phyloP scores from a whole-genome alignment of 148 eudicot genomes.

The Fagopyrum esculentum region DNA sequence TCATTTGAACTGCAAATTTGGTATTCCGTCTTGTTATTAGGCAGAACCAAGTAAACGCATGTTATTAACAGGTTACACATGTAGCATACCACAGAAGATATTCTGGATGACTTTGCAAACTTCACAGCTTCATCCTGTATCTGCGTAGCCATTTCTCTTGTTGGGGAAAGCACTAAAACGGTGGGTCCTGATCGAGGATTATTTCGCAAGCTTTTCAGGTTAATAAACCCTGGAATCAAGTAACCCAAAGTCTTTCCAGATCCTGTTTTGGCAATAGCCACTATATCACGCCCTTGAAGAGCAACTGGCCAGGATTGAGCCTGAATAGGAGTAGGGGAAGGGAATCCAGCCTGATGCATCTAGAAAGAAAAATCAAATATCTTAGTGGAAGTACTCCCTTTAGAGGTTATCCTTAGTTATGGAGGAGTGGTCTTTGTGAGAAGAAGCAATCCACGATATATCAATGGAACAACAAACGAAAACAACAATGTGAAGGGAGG shows the following conservation, averaged over 20 bases:
- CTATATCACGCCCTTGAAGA: conserved; percentile 71
- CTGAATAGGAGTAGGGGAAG: no score
- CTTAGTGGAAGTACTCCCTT: no score
- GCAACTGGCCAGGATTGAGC: conserved; percentile 97
- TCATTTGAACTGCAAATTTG: no score
- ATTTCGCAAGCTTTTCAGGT: conserved; percentile 53
- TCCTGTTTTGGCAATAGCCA: conserved; percentile 89
- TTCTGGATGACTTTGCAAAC: conserved; percentile 68
- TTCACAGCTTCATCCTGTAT: conserved; percentile 91
- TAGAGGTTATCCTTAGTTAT: conserved; percentile 3
- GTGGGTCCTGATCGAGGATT: conserved; percentile 76
- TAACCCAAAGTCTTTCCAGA: conserved; percentile 94
- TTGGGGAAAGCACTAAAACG: conserved; percentile 85
- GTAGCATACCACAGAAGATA: conserved; percentile 56
- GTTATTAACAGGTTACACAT: not conserved
- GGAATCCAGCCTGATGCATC: no score
- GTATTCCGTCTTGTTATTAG: no score
- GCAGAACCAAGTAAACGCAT: not conserved
- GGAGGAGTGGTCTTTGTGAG: conserved; percentile 29
- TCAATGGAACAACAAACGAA: no score
- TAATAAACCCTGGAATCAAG: conserved; percentile 77
- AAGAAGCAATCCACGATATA: no score
- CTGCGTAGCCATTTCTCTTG: conserved; percentile 95
- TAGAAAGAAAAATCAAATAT: no score
- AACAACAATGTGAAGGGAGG: no score